Evolutionary conservation across 768 basidiomycete species (phyloP).

Genomic region (Tephrocybe sp.): DNA sequence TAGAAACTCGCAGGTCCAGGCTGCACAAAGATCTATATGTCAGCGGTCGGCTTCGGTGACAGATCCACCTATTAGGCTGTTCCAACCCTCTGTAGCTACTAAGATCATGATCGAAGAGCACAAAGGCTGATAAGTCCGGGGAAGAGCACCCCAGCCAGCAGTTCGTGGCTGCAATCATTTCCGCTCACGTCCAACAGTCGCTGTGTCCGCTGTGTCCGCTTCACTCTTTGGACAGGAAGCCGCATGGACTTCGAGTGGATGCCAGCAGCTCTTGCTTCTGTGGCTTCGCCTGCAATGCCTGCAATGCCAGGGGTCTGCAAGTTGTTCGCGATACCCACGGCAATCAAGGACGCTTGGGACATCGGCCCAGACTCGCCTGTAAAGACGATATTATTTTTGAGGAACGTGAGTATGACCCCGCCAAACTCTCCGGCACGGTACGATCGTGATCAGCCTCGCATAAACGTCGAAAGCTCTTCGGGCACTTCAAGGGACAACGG

Average conservation of each 20-base stretch:
- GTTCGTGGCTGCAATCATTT: slow-evolving; percentile 10
- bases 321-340: slow-evolving; percentile 16
- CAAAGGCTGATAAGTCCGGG: slow-evolving; percentile 11
- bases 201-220: no score
- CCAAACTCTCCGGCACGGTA: neutral
- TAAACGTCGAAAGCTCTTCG: slow-evolving; percentile 14
- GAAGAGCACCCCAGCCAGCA: neutral
- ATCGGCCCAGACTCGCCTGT: neutral
- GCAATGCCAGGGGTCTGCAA: neutral
- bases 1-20: slow-evolving; percentile 1
- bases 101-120: slow-evolving; percentile 17
- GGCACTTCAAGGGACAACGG: slow-evolving; percentile 4
- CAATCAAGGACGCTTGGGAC: slow-evolving; percentile 15
- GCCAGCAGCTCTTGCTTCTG: neutral
- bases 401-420: neutral
- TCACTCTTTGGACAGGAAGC: neutral
- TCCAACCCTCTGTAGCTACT: neutral
- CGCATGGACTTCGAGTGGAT: slow-evolving; percentile 2
- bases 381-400: neutral
- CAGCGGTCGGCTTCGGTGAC: no score
- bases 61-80: neutral
- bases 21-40: neutral
- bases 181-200: neutral
- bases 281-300: neutral
- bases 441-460: neutral